Conservation (phyloP, 148 eudicot genomes). For the Rhododendron ferrugineum region DNA sequence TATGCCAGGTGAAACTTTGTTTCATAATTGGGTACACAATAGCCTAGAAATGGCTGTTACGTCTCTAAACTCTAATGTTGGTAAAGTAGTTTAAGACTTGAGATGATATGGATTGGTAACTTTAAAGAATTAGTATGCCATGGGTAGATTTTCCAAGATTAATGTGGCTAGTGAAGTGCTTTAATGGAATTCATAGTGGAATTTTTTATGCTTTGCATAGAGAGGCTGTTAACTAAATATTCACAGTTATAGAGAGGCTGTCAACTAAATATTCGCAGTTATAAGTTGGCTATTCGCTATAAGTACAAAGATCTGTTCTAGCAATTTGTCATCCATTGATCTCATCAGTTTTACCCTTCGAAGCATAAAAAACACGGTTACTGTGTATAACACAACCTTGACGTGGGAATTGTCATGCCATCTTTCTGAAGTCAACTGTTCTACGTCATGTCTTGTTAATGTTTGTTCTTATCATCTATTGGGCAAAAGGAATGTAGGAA, state of each 20-base stretch:
- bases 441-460: neutral
- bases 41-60: neutral
- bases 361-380: neutral
- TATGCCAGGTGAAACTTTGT: conserved; percentile 72
- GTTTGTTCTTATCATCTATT: neutral
- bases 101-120: neutral
- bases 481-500: neutral
- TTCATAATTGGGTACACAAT: neutral
- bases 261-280: too few relatives aligned
- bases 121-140: neutral
- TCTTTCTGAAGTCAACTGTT: neutral
- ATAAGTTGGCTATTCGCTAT: neutral
- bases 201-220: neutral
- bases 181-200: neutral
- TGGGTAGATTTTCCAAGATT: neutral
- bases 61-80: neutral
- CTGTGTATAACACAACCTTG: neutral
- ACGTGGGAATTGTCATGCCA: neutral
- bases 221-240: neutral
- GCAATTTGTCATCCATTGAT: neutral
- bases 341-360: neutral
- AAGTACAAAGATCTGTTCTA: neutral
- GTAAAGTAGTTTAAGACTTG: neutral
- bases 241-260: neutral
- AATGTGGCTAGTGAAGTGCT: neutral